Evolutionary conservation across 2,329 filamentous ascomycete genomes (phyloP).

Genomic region (Claviceps pusilla): DNA sequence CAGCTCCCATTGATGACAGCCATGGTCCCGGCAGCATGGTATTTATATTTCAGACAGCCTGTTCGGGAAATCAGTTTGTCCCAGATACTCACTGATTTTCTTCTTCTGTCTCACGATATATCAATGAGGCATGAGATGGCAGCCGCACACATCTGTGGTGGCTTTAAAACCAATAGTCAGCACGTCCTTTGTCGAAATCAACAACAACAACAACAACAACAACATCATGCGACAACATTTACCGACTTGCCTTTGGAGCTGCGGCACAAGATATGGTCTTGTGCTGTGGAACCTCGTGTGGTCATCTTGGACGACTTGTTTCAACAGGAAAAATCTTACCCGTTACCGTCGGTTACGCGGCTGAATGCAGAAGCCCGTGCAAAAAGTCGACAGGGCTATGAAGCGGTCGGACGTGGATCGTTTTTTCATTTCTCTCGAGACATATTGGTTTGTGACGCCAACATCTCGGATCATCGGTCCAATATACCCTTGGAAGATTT

Average conservation of each 20-base stretch:
- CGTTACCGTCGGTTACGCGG: background rate
- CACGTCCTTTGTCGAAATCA: background rate
- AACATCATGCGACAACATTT: background rate
- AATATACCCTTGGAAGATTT: slow-evolving; percentile 17
- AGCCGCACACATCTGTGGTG: background rate
- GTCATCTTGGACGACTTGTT: background rate
- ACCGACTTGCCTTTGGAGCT: background rate
- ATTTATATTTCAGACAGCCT: background rate
- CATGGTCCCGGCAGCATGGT: background rate
- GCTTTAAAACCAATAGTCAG: background rate
- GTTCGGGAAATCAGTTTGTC: background rate
- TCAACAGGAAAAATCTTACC: background rate
- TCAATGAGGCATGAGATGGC: background rate
- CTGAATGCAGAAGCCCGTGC: background rate
- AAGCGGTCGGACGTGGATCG: background rate
- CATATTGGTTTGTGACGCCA: background rate
- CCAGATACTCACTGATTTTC: background rate
- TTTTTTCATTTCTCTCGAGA: background rate
- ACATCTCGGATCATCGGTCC: background rate
- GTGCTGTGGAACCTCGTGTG: background rate
- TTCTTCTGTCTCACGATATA: too few species aligned
- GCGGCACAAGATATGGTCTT: background rate
- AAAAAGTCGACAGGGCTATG: background rate
- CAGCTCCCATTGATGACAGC: background rate
- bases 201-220: background rate